phyloP scores from a whole-genome alignment of 106 monocot genomes.

The Gastrodia elata region DNA sequence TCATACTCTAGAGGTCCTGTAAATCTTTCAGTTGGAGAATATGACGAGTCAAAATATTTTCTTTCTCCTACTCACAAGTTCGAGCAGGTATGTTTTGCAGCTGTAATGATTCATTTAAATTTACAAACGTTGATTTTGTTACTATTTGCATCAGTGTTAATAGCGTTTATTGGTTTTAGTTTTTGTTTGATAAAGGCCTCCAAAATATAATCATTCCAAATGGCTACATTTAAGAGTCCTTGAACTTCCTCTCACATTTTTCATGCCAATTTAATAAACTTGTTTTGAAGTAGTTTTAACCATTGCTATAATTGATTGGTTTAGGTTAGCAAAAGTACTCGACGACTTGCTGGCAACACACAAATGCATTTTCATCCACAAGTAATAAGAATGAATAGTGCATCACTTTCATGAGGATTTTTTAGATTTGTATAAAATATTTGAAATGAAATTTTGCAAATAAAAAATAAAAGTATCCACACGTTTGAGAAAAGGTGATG shows the following conservation, averaged over 20 bases:
- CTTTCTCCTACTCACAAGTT: conserved; percentile 81
- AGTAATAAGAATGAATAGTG: not conserved
- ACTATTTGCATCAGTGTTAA: not conserved
- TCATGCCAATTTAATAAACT: not conserved
- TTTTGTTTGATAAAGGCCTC: not conserved
- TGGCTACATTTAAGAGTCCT: not conserved
- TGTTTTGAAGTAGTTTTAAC: not conserved
- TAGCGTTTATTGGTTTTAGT: not conserved
- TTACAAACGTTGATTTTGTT: not conserved
- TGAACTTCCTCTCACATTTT: not conserved
- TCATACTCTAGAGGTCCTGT: conserved; percentile 94
- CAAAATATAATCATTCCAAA: not conserved
- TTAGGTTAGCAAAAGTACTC: not conserved
- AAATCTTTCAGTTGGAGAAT: conserved; percentile 58
- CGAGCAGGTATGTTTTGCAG: conserved; percentile 52
- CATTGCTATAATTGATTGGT: not conserved
- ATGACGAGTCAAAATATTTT: conserved; percentile 77
- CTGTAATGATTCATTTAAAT: not conserved
- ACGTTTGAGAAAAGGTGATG: too few species aligned
- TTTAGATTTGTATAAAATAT: too few species aligned
- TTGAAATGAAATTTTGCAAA: too few species aligned
- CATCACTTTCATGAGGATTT: too few species aligned
- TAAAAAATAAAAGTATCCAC: too few species aligned
- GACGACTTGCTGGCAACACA: too few species aligned
- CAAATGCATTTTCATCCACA: too few species aligned